phyloP scores from a whole-genome alignment of 78 protist species.

The Monosiga brevicollis region DNA sequence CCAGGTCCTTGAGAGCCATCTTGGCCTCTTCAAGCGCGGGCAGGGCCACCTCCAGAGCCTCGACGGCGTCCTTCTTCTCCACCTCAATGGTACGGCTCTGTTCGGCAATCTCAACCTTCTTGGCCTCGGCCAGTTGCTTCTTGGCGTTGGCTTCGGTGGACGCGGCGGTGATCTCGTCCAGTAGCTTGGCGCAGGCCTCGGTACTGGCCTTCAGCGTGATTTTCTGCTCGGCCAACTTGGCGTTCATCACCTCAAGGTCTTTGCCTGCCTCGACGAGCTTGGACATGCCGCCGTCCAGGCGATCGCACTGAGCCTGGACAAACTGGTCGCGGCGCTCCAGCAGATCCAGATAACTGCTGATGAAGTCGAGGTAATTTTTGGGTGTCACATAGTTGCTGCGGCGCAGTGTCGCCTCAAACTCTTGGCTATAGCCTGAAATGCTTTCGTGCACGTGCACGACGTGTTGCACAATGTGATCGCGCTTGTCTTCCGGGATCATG shows the following conservation, averaged over 20 bases:
- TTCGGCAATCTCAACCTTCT: slow-evolving; percentile 40
- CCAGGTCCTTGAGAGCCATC: slow-evolving; percentile 36
- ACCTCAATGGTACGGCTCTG: neutral
- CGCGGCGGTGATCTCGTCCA: slow-evolving; percentile 15
- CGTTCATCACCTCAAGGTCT: slow-evolving; percentile 49
- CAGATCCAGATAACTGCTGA: slow-evolving; percentile 51
- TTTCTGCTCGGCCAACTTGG: slow-evolving; percentile 30
- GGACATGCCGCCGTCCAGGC: slow-evolving; percentile 67
- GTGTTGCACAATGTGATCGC: slow-evolving; percentile 46
- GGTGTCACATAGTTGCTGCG: slow-evolving; percentile 79
- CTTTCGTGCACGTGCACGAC: slow-evolving; percentile 55
- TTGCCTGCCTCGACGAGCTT: slow-evolving; percentile 56
- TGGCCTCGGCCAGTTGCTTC: slow-evolving; percentile 21
- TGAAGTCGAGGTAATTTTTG: slow-evolving; percentile 83
- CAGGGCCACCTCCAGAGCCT: slow-evolving; percentile 61
- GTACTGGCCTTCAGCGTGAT: slow-evolving; percentile 36
- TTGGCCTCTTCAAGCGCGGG: slow-evolving; percentile 73
- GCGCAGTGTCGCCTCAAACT: slow-evolving; percentile 37
- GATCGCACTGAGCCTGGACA: slow-evolving; percentile 12
- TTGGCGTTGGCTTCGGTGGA: slow-evolving; percentile 23
- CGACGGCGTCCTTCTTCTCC: slow-evolving; percentile 66
- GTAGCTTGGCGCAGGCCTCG: slow-evolving; percentile 32
- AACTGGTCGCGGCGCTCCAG: slow-evolving; percentile 27
- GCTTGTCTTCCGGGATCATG: slow-evolving; percentile 9
- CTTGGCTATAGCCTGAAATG: slow-evolving; percentile 1